Percentiles rank a stretch among this genome's conserved stretches.
These are phyloP conservation scores for Teratosphaeria nubilosa DNA, from an alignment of 2,329 filamentous ascomycete genomes.

Conservation along the genomic window DNA sequence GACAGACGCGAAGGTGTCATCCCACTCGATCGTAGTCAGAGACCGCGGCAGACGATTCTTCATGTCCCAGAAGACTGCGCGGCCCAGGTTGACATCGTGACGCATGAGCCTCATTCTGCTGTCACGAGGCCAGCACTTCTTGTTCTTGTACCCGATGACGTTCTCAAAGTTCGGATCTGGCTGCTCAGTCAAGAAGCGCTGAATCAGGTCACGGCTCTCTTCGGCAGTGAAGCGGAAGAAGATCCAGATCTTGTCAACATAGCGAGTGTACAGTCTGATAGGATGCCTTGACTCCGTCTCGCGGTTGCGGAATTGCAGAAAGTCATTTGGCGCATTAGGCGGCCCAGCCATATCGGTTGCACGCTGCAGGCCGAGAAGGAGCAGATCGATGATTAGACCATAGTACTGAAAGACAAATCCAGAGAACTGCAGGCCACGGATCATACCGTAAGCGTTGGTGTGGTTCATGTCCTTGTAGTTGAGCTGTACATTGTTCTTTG, in stretches of 20 bases:
- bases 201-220: conserved; percentile 89
- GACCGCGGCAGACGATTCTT: conserved; percentile 94
- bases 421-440: conserved; percentile 93
- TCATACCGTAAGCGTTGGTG: conserved; percentile 97
- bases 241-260: conserved; percentile 98
- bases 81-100: conserved; percentile 93
- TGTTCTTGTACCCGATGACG: conserved; percentile 97
- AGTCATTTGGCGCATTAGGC: conserved; percentile 89
- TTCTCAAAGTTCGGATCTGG: conserved; percentile 99
- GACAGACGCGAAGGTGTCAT: conserved; percentile 95
- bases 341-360: conserved; percentile 97
- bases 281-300: conserved; percentile 89
- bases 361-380: conserved; percentile 84
- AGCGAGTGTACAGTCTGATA: conserved; percentile 93
- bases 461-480: conserved; percentile 99
- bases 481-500: conserved; percentile 98
- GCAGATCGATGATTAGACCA: conserved; percentile 83
- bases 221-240: conserved; percentile 90
- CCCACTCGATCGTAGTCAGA: conserved; percentile 96
- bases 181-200: conserved; percentile 94
- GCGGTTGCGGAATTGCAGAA: conserved; percentile 89
- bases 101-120: conserved; percentile 97
- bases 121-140: conserved; percentile 98
- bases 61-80: conserved; percentile 97
- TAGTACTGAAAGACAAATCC: conserved; percentile 99